Base-by-base conservation (phyloP, 768 basidiomycete species). In the Pulveroboletus ravenelii region DNA sequence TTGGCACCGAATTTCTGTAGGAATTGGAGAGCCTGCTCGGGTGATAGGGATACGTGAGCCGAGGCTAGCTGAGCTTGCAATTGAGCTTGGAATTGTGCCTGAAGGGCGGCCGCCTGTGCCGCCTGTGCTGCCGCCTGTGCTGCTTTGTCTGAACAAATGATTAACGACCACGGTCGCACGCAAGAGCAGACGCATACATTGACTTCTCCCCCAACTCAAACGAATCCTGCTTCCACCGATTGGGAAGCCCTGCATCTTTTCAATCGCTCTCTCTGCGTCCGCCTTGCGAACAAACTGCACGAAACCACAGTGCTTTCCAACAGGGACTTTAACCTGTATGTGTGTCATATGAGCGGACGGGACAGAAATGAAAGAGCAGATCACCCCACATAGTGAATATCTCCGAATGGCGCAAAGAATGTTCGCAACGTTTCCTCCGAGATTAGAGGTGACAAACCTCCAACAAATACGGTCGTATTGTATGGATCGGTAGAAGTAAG, bases 171-270 rank as follows among this genome's bases (percentile, higher is more conserved):
- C 23, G 20, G 40, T 34, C 14, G 9, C 31, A 36, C 18, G 35
- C 10, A 30, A 14, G 31, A 45, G 37, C 3, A 15, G 23, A 42
- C 6, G 35, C 45, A 45, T 57, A 92, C 90, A 92, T 79, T 94
- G 92, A 69, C 88, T 91, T 41, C 93, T 77, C 37, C 93, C 93
- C 93, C 93, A 96, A 62, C 89, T 91, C 55, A 95, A 70, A 32
- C 93, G 79, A 57, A 96, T 93, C 60, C 89, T 78, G 56, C 91
- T 92, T 14, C 93, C 93, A 31, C 90, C 92, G 56, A 96, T 85
- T 5, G 92, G 91, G 65, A 93, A 95, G 23, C 92, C 93, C 73
- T 95, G 93, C 93, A 95, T 93, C 70, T 90, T 92, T 70, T 93
- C 89, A 53, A 96, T 96, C 9, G 93, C 92, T 34, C 81, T 77